Conservation (phyloP, 805 yeast species). For the Diddensiella santjacobensis region DNA sequence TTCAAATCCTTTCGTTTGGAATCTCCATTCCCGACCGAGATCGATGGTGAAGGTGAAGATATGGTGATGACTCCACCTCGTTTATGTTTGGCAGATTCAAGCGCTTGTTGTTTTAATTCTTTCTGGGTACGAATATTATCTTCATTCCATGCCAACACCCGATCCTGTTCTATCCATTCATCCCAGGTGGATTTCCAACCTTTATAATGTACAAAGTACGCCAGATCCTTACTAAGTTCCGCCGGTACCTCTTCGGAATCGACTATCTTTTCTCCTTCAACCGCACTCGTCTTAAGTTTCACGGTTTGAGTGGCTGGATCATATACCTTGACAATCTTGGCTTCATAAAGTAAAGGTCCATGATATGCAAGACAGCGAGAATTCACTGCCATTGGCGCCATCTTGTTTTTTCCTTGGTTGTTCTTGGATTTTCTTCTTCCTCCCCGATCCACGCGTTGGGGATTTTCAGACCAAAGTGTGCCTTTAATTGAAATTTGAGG, state of each 20-base stretch:
- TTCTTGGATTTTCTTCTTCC: too few relatives aligned
- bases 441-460: too few relatives aligned
- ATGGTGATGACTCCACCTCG: background rate
- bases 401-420: background rate
- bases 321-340: constrained; percentile 66
- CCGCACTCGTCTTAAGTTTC: constrained; percentile 12
- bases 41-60: background rate
- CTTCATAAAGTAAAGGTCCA: constrained; percentile 87
- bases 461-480: too few relatives aligned
- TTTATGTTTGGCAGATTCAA: constrained; percentile 29
- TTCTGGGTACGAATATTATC: constrained; percentile 65
- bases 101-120: constrained; percentile 50
- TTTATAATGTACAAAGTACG: constrained; percentile 78
- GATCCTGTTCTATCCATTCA: constrained; percentile 79
- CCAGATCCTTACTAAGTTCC: constrained; percentile 35
- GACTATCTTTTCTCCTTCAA: constrained; percentile 21
- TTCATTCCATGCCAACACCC: constrained; percentile 65
- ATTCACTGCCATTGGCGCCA: constrained; percentile 22
- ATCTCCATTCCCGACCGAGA: constrained; percentile 1
- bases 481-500: too few relatives aligned
- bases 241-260: constrained; percentile 34
- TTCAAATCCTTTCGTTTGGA: constrained; percentile 7
- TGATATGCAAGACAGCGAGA: constrained; percentile 71
- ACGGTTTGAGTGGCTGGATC: constrained; percentile 41
- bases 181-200: constrained; percentile 98